Percentiles rank a stretch among this genome's conserved stretches.
Conservation (phyloP, 805 yeast species). For the Candida ipomoeae region DNA sequence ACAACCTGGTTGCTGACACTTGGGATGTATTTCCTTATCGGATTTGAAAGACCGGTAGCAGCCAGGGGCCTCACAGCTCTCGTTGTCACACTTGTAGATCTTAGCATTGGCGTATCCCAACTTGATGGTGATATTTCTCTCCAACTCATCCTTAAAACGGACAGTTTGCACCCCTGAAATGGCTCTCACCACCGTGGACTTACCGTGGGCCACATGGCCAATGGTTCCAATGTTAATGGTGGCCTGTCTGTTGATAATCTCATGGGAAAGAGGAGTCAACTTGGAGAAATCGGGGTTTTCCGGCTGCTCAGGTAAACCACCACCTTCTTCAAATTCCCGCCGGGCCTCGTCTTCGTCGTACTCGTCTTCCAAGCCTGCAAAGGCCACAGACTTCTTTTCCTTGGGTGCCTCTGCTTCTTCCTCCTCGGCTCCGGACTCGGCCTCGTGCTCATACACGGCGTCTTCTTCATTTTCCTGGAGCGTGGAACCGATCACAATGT, state of each 20-base stretch:
- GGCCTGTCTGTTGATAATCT: slow-evolving; percentile 97
- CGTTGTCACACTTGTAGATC: slow-evolving; percentile 87
- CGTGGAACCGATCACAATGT: slow-evolving; percentile 67
- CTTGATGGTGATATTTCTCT: slow-evolving; percentile 97
- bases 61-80: slow-evolving; percentile 86
- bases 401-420: slow-evolving; percentile 37
- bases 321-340: slow-evolving; percentile 94
- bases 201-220: slow-evolving; percentile 96
- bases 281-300: slow-evolving; percentile 75
- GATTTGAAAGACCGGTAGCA: slow-evolving; percentile 93
- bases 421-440: slow-evolving; percentile 43
- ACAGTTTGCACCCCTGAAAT: slow-evolving; percentile 99
- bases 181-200: slow-evolving; percentile 89
- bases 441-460: slow-evolving; percentile 50
- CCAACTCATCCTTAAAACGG: slow-evolving; percentile 97
- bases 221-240: slow-evolving; percentile 97
- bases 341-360: slow-evolving; percentile 71
- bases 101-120: slow-evolving; percentile 99
- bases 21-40: slow-evolving; percentile 92
- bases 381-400: slow-evolving; percentile 73
- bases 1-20: slow-evolving; percentile 85
- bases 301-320: slow-evolving; percentile 97
- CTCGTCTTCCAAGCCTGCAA: slow-evolving; percentile 67
- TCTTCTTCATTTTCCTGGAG: slow-evolving; percentile 37
- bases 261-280: slow-evolving; percentile 87